Conservation (phyloP, 2,329 filamentous ascomycete genomes). For the Alternaria sp. region DNA sequence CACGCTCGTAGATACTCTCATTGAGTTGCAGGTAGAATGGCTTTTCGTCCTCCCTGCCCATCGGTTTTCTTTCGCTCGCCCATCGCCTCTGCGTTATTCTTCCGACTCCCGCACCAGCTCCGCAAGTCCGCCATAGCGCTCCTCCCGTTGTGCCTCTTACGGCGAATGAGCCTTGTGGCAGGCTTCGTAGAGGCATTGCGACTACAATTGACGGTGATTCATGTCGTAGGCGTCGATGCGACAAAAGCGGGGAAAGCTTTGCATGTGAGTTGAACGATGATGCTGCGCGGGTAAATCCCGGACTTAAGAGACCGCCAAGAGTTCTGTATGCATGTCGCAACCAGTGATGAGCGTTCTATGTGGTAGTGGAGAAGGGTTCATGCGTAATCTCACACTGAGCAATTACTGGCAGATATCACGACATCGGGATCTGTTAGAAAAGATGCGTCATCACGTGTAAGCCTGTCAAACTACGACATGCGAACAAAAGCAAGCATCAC, state of each 20-base stretch:
- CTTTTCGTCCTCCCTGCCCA: slow-evolving; percentile 39
- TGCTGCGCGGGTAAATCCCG: slow-evolving; percentile 7
- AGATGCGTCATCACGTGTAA: not conserved
- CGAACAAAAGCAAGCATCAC: not conserved
- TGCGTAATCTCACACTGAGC: slow-evolving; percentile 3
- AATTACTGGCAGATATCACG: not conserved
- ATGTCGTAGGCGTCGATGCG: slow-evolving; percentile 16
- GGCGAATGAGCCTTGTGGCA: slow-evolving; percentile 32
- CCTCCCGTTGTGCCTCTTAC: slow-evolving; percentile 18
- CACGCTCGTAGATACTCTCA: slow-evolving; percentile 65
- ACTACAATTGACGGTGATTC: slow-evolving; percentile 19
- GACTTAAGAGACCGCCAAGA: slow-evolving; percentile 1
- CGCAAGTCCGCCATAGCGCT: slow-evolving; percentile 10
- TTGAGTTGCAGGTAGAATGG: slow-evolving; percentile 68
- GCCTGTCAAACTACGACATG: not conserved
- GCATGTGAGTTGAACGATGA: slow-evolving; percentile 2
- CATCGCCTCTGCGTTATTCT: slow-evolving; percentile 42
- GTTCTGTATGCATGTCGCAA: not conserved
- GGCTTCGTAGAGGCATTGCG: slow-evolving; percentile 40
- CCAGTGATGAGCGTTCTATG: not conserved
- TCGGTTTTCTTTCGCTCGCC: slow-evolving; percentile 38
- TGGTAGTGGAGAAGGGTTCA: slow-evolving; percentile 1
- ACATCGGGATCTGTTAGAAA: not conserved
- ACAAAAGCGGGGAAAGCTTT: slow-evolving; percentile 18
- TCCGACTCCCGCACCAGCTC: slow-evolving; percentile 15